Evolutionary conservation across 2,329 filamentous ascomycete genomes (phyloP).

Genomic region (Stromatinia cepivora): DNA sequence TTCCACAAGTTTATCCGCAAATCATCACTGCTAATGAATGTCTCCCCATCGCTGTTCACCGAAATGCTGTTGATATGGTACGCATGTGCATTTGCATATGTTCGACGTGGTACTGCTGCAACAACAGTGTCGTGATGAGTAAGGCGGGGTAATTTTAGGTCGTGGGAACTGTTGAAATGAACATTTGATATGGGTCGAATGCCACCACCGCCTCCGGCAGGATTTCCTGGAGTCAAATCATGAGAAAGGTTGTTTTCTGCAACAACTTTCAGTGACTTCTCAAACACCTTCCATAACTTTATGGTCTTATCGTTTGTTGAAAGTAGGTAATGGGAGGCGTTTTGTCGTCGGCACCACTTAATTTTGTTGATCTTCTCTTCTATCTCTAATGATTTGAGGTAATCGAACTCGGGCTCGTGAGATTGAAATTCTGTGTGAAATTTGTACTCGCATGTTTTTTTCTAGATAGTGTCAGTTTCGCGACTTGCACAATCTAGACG

Average conservation of each 20-base stretch:
- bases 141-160: constrained; percentile 90
- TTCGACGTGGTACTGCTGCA: constrained; percentile 90
- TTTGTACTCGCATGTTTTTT: constrained; percentile 99
- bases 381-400: constrained; percentile 97
- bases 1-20: constrained; percentile 98
- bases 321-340: constrained; percentile 95
- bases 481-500: background rate
- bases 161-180: constrained; percentile 76
- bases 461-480: constrained; percentile 57
- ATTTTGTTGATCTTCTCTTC: constrained; percentile 99
- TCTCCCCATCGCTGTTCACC: constrained; percentile 99
- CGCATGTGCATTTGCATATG: constrained; percentile 96
- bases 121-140: constrained; percentile 99
- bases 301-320: constrained; percentile 99
- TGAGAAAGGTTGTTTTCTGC: constrained; percentile 98
- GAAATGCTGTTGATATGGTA: constrained; percentile 99
- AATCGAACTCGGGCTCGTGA: constrained; percentile 98
- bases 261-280: constrained; percentile 98
- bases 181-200: constrained; percentile 69
- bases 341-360: constrained; percentile 98
- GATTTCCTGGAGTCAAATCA: constrained; percentile 78
- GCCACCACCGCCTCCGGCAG: constrained; percentile 71
- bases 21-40: constrained; percentile 98
- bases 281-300: constrained; percentile 99
- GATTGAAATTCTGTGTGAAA: constrained; percentile 99